Evolutionary conservation across 2,329 filamentous ascomycete species (phyloP), one percentile per base, ranked within the genome.

Genomic region (Fusarium sp.): DNA sequence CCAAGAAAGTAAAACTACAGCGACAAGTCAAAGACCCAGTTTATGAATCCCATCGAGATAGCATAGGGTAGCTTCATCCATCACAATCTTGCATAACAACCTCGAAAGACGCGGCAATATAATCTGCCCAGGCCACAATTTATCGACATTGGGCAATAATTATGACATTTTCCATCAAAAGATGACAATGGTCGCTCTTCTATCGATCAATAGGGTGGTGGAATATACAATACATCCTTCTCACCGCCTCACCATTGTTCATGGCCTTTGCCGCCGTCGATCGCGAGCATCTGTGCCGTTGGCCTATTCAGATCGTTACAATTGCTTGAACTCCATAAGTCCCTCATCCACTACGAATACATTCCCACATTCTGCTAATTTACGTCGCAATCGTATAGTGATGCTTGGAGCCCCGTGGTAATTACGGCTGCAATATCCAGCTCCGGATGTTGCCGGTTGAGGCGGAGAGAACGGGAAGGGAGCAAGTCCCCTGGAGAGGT

Each of bases 91-190:
- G 10, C 34, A 6, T n/a, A 37, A 37, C 18, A 37, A n/a, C 18
- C 18, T 37, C 34, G 18, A 37, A 37, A 10, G 10, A 37, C 18
- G 18, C n/a, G 4, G 18, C 18, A 11, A n/a, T 37, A 37, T 37
- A n/a, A 37, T 12, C 22, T 67, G 68, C 37, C 76, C 71, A 12
- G 80, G 62, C 81, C 81, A 83, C 6, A 79, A 78, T 62, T 70
- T 74, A 13, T 83, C 71, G 3, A 74, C 79, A 37, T 73, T 69
- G 2, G 80, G 79, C 67, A 83, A 83, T 9, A 83, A 49, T 44
- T 77, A 66, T 2, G 81, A 82, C 32, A 79, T 72, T 59, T 83
- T 81, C 62, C 83, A 59, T 78, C 82, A 81, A 83, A 40, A 76
- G 76, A 70, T 83, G 81, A 29, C 22, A 37, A 37, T 7, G 14